Base-by-base conservation (phyloP, 2,329 filamentous ascomycete genomes). In the Dactylellina sp. region DNA sequence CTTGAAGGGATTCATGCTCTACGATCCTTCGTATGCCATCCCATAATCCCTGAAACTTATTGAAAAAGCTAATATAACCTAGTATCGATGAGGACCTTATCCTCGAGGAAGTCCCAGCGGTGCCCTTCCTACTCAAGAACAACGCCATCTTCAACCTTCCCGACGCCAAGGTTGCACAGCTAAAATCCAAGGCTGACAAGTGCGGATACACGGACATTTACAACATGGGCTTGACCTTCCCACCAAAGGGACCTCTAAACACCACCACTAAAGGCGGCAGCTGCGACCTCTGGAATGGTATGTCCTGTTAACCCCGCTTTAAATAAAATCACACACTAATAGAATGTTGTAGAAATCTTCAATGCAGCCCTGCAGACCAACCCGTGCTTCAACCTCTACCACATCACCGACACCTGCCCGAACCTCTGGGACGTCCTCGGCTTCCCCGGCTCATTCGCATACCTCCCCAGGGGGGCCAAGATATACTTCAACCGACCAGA, bases 311-410 rank as follows among this genome's bases (percentile, higher is more conserved):
- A 16, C 37, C 1, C 14, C 22, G n/a, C 20, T 14, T 47, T 37
- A 25, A 24, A 12, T 25, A 52, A 18, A 7, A n/a, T 22, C 9
- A 37, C 32, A 60, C 39, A n/a, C 12, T 40, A 22, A 16, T 14
- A n/a, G n/a, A n/a, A 20, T 11, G 40, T 32, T 32, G 18, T 22
- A 66, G 82, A 85, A 20, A 85, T 91, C 28, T 83, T 82, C 77
- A 76, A 83, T 0, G 89, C 87, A 28, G 85, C 85, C 6, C 75
- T 83, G 2, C 78, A 82, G 0, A 80, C 87, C 35, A 95, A 95
- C 81, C 91, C 91, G 0, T 95, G 92, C 83, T 96, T 90, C 81
- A 88, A 92, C 79, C 83, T 91, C 9, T 95, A 94, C 81, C 86
- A 90, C 56, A 86, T 94, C 12, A 86, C 86, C 1, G 88, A 87